A percentile compares a stretch with the other conserved stretches of the same genome.
phyloP scores from a whole-genome alignment of 345 rosid genomes.

The Fremontodendron californicum region DNA sequence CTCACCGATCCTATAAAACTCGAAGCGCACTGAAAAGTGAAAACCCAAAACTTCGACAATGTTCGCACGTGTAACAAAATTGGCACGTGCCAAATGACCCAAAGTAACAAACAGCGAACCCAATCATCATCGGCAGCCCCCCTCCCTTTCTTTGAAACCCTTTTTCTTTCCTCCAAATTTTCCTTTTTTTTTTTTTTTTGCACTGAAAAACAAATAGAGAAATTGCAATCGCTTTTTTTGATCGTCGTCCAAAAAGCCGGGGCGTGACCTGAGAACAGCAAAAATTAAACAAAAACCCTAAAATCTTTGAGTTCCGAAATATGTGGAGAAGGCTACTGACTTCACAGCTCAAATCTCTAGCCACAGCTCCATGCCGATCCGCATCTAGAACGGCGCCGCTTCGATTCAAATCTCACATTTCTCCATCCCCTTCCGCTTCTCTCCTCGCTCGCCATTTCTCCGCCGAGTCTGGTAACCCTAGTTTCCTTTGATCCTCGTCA shows the following conservation, averaged over 20 bases:
- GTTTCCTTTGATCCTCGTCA: slow-evolving; percentile 6
- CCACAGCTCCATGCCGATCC: slow-evolving; percentile 38
- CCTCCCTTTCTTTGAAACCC: neutral
- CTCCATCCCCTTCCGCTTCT: slow-evolving; percentile 34
- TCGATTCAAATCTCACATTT: slow-evolving; percentile 29
- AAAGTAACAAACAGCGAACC: neutral
- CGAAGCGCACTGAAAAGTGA: neutral
- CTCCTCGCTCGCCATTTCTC: slow-evolving; percentile 42
- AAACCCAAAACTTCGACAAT: neutral
- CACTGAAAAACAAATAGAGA: neutral
- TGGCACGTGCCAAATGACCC: neutral
- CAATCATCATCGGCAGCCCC: neutral
- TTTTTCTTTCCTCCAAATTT: neutral
- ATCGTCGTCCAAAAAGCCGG: neutral
- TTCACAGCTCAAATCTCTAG: slow-evolving; percentile 74
- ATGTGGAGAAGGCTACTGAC: slow-evolving; percentile 81
- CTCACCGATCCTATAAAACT: no score
- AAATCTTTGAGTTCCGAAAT: slow-evolving; percentile 13
- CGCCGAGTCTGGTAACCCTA: slow-evolving; percentile 42
- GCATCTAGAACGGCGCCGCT: slow-evolving; percentile 20
- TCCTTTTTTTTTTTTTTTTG: neutral
- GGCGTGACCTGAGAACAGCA: slow-evolving; percentile 44
- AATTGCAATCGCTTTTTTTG: neutral
- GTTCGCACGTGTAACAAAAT: neutral
- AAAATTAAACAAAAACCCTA: neutral